phyloP scores from a whole-genome alignment of 306 rosid genomes.

The Cicer judaicum region DNA sequence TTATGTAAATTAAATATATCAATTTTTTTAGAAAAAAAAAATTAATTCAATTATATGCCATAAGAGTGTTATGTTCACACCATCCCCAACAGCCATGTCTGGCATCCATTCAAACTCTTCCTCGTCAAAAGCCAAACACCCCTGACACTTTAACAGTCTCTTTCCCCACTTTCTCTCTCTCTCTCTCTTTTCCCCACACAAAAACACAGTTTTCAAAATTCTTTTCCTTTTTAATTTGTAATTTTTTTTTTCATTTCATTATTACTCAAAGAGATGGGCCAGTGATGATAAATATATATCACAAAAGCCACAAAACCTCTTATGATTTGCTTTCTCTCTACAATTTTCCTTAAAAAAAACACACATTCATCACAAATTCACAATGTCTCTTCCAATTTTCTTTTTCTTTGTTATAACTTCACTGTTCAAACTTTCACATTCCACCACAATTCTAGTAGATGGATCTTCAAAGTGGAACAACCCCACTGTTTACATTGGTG shows the following conservation, averaged over 20 bases:
- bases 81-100: conserved; percentile 58
- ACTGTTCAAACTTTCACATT: conserved; percentile 60
- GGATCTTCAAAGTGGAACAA: conserved; percentile 87
- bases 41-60: too few species aligned
- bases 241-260: conserved; percentile 46
- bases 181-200: conserved; percentile 40
- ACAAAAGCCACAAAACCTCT: conserved; percentile 33
- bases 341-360: conserved; percentile 24
- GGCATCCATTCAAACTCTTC: conserved; percentile 72
- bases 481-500: conserved; percentile 79
- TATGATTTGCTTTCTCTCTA: conserved; percentile 42
- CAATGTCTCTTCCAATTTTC: conserved; percentile 57
- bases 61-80: conserved; percentile 44
- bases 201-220: conserved; percentile 58
- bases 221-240: conserved; percentile 29
- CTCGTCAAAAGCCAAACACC: conserved; percentile 59
- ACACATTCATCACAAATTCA: conserved; percentile 57
- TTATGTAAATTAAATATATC: too few species aligned
- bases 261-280: conserved; percentile 39
- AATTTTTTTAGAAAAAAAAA: too few species aligned
- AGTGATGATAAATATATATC: conserved; percentile 38
- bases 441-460: conserved; percentile 67
- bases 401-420: conserved; percentile 47
- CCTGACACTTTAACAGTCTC: conserved; percentile 69
- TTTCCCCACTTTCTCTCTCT: conserved; percentile 43